Base-by-base conservation (phyloP, 1,284 basidiomycete genomes). In the Veloboletus limbatus region DNA sequence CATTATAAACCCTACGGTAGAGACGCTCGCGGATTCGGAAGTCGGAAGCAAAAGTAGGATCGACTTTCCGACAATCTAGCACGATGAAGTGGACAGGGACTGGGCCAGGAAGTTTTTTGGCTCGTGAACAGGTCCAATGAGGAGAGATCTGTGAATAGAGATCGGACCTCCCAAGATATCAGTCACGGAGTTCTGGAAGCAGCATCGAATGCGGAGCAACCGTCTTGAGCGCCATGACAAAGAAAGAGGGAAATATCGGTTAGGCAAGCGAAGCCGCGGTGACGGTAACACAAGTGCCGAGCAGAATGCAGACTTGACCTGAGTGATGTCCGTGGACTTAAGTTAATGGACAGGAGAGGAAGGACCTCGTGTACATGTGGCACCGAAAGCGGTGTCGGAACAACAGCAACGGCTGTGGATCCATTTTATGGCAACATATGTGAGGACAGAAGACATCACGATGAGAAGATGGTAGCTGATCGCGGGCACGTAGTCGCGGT, bases 251-350 rank as follows among this genome's bases (percentile, higher is more conserved):
- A 63, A 66, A 59, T 48, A 65, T 63, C 66, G 62, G 66, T 48
- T 68, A 66, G 52, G 61, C 65, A 63, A 68, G 61, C 62, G 66
- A 68, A 54, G 57, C 65, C 66, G 60, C 66, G 63, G 66, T 68
- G 60, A 68, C 66, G 66, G 62, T 50, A 66, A 37, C 42, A 54
- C 62, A 52, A 53, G 55, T 64, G 66, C 66, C 66, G 62, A 64
- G 53, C 59, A 65, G 43, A 47, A 50, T 58, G 52, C 49, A 64
- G 39, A 53, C 56, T 52, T 45, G 47, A 62, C 43, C 55, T 57
- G 60, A 45, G 59, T 54, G 58, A 65, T 67, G 63, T 69, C 63
- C 63, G 63, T 69, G 63, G 63, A 65, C 55, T 65, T 65, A 65
- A 65, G 62, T 67, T 67, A 63, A 63, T 63, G 44, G 54, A 65